Evolutionary conservation across 768 basidiomycete genomes (phyloP).

Genomic region (Cystofilobasidium capitatum): DNA sequence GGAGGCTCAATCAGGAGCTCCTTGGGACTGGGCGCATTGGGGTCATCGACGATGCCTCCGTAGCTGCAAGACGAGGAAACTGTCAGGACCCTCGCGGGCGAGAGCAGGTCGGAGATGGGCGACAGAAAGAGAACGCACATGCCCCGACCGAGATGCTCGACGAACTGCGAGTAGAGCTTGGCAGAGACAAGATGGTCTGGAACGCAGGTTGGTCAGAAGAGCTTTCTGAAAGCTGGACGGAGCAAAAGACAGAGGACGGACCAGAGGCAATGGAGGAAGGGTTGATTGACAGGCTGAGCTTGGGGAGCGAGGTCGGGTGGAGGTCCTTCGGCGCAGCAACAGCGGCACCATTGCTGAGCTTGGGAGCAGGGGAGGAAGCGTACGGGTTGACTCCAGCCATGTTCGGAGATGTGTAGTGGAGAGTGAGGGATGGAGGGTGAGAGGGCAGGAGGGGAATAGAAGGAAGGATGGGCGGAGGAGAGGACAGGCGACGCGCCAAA

Average conservation of each 20-base stretch:
- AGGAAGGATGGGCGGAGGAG: neutral
- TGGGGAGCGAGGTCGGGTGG: neutral
- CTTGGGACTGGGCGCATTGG: slow-evolving; percentile 30
- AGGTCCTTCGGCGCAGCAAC: neutral
- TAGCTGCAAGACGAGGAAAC: slow-evolving; percentile 35
- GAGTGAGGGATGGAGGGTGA: neutral
- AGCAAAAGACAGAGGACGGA: neutral
- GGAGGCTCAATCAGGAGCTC: slow-evolving; percentile 36
- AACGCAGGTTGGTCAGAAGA: neutral
- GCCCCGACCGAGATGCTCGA: slow-evolving; percentile 43
- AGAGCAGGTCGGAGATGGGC: neutral
- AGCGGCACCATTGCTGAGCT: neutral
- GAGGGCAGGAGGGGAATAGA: neutral
- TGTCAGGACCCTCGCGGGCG: neutral
- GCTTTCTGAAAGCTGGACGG: too few species aligned
- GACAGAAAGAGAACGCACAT: neutral
- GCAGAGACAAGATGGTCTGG: slow-evolving; percentile 11
- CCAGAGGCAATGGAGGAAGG: neutral
- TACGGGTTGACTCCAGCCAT: slow-evolving; percentile 9
- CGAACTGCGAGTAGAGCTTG: slow-evolving; percentile 50
- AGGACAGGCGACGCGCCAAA: neutral
- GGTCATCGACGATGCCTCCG: slow-evolving; percentile 38
- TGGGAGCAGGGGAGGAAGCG: slow-evolving; percentile 1
- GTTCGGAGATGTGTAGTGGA: too few species aligned
- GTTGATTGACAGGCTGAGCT: neutral